phyloP scores from a whole-genome alignment of 495 filamentous ascomycete species.

The Cercophora samala region DNA sequence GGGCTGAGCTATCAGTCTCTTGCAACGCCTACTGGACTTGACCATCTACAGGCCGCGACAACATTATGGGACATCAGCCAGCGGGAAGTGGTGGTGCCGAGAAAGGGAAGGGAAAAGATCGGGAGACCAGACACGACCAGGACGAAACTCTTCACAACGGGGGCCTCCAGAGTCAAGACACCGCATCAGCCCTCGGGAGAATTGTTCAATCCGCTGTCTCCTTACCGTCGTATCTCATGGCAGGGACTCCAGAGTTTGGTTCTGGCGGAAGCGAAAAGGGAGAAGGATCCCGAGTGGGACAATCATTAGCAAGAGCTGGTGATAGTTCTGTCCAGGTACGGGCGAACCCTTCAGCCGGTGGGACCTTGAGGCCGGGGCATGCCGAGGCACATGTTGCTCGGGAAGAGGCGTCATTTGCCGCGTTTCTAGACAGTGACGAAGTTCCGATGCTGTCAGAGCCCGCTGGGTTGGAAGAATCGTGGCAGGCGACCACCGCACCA shows the following conservation, averaged over 20 bases:
- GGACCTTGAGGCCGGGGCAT: slow-evolving; percentile 25
- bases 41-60: neutral
- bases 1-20: neutral
- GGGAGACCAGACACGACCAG: slow-evolving; percentile 5
- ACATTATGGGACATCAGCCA: neutral
- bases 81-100: neutral
- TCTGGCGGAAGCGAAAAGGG: slow-evolving; percentile 27
- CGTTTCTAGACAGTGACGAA: slow-evolving; percentile 41
- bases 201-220: slow-evolving; percentile 29
- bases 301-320: slow-evolving; percentile 17
- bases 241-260: slow-evolving; percentile 14
- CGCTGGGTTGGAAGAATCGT: slow-evolving; percentile 18
- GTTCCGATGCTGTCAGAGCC: slow-evolving; percentile 28
- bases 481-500: slow-evolving; percentile 13
- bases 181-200: slow-evolving; percentile 19
- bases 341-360: slow-evolving; percentile 58
- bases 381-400: slow-evolving; percentile 34
- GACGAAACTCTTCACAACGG: neutral
- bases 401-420: slow-evolving; percentile 44
- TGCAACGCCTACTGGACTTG: neutral
- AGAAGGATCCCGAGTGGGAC: slow-evolving; percentile 15
- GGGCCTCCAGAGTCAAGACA: neutral
- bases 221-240: slow-evolving; percentile 25
- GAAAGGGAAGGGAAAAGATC: slow-evolving; percentile 26
- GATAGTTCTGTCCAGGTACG: slow-evolving; percentile 29